Percentiles rank a stretch among this genome's conserved stretches.
Conservation (phyloP, 768 basidiomycete species). For the Hypholoma fasciculare region DNA sequence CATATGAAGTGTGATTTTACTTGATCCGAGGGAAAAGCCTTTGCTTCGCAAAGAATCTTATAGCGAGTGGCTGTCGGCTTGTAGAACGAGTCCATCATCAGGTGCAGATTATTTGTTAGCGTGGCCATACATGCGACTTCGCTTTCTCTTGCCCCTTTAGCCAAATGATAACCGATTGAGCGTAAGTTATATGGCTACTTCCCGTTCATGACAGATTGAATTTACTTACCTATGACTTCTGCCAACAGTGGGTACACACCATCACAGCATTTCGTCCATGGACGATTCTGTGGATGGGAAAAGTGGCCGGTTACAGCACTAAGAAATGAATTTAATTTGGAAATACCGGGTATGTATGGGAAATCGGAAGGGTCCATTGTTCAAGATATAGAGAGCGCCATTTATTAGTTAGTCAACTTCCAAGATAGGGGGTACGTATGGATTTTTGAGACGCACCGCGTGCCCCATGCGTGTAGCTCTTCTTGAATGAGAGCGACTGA, state of each 20-base stretch:
- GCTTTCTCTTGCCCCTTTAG: slow-evolving; percentile 74
- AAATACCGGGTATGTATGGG: slow-evolving; percentile 12
- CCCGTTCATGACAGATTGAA: slow-evolving; percentile 4
- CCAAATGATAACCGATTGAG: slow-evolving; percentile 11
- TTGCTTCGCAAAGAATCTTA: slow-evolving; percentile 94
- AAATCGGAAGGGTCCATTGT: slow-evolving; percentile 14
- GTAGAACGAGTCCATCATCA: slow-evolving; percentile 94
- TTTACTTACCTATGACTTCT: slow-evolving; percentile 72
- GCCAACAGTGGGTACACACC: slow-evolving; percentile 74
- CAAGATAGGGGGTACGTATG: slow-evolving; percentile 2
- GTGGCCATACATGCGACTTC: slow-evolving; percentile 98
- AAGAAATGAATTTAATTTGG: slow-evolving; percentile 16
- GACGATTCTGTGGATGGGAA: slow-evolving; percentile 77
- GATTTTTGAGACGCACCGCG: slow-evolving; percentile 43
- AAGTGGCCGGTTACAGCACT: slow-evolving; percentile 92
- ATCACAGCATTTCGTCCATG: slow-evolving; percentile 81
- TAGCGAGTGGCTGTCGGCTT: slow-evolving; percentile 80
- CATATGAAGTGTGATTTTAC: slow-evolving; percentile 40
- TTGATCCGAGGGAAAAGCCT: slow-evolving; percentile 96
- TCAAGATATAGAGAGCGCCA: slow-evolving; percentile 3
- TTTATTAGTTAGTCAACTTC: slow-evolving; percentile 10
- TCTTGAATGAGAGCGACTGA: slow-evolving; percentile 74
- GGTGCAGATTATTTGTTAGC: slow-evolving; percentile 92
- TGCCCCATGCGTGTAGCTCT: slow-evolving; percentile 85
- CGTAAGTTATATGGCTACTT: slow-evolving; percentile 17